Percentiles rank a stretch among this genome's conserved stretches.
Conservation (phyloP, 2,329 filamentous ascomycete species). For the Xylaria hypoxylon region DNA sequence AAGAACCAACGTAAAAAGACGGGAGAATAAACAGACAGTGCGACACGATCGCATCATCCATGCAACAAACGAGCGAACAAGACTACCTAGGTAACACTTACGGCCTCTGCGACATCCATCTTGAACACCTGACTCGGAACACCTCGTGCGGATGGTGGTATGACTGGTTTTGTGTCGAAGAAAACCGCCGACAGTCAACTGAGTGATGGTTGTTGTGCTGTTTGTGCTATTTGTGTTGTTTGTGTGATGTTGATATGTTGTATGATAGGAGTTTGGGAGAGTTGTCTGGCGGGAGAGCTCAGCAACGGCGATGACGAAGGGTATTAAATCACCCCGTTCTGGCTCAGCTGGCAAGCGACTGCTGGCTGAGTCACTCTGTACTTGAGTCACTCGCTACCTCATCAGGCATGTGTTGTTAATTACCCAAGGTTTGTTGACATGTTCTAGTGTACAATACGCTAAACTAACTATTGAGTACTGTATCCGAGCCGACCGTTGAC, state of each 20-base stretch:
- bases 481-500: not conserved
- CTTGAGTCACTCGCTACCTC: constrained; percentile 11
- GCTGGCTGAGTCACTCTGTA: no score
- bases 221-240: constrained; percentile 16
- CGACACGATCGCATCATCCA: constrained; percentile 12
- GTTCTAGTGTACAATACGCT: no score
- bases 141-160: constrained; percentile 1
- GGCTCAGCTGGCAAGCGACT: not conserved
- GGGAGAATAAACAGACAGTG: constrained; percentile 18
- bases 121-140: constrained; percentile 28
- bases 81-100: constrained; percentile 24
- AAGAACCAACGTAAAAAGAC: constrained; percentile 1
- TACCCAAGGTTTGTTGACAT: no score
- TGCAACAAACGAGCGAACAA: constrained; percentile 12
- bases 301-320: constrained; percentile 28
- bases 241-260: constrained; percentile 1
- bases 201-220: not conserved
- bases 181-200: not conserved
- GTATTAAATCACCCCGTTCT: constrained; percentile 13
- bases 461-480: no score
- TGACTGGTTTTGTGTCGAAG: constrained; percentile 4
- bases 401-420: no score
- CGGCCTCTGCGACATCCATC: constrained; percentile 40
- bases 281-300: constrained; percentile 11
- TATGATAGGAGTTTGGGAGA: constrained; percentile 26